Evolutionary conservation across 495 filamentous ascomycete species (phyloP), one percentile per base, ranked within the genome.

Genomic region (Aspergillus biplanus): DNA sequence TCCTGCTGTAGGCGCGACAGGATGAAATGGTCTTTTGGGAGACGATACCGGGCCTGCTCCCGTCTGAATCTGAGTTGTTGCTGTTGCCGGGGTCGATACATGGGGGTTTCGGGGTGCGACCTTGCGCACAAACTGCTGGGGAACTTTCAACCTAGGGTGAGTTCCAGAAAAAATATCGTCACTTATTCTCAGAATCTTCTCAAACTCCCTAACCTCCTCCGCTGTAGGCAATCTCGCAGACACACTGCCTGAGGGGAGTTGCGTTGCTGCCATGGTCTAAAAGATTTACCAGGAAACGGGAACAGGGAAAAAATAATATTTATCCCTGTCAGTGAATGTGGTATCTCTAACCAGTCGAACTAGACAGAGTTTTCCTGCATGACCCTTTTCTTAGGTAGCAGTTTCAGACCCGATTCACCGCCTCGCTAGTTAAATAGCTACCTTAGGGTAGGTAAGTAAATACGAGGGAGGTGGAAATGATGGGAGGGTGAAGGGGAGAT

Each of bases 91-190:
- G 0, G 46, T 33, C 16, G 66, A 52, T 65, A 58, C 52, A 65
- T 75, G 64, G 66, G 66, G 58, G 70, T 67, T 71, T 64, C 72
- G 74, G 58, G 63, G 62, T 61, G 58, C 73, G 52, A 66, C 66
- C 67, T 88, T 88, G 66, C 81, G 84, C 67, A 85, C 73, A 62
- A 85, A 80, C 64, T 83, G 79, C 56, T 84, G 75, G 27, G 87
- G 87, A 53, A 89, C 82, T 64, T 88, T 92, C 74, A 93, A 84
- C 65, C 86, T 85, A 55, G 90, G 86, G 74, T 95, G 91, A 66
- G 83, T 86, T 56, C 89, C 89, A 64, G 88, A 81, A 73, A 90
- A 82, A 59, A 97, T 84, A 52, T 89, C 84, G 81, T 94, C 88
- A 67, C 86, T 89, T 67, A 96, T 86, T 60, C 76, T 83, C 58